These are phyloP conservation scores for Salix brachista DNA, from an alignment of 345 rosid species.

Conservation along the genomic window DNA sequence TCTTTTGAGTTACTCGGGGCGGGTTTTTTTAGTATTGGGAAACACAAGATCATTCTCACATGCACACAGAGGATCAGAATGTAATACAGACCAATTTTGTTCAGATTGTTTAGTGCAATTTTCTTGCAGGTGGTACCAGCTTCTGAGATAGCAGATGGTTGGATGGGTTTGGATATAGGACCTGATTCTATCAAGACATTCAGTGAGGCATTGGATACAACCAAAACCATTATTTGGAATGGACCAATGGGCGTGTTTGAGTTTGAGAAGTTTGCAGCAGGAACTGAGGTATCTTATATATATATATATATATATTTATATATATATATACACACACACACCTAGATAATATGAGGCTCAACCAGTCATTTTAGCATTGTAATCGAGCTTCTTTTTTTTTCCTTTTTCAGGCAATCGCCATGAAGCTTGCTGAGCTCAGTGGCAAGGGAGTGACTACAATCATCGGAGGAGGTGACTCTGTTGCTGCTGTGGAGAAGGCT, in stretches of 20 bases:
- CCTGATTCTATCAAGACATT: slow-evolving; percentile 76
- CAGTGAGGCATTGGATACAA: slow-evolving; percentile 56
- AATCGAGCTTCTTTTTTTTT: neutral
- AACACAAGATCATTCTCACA: neutral
- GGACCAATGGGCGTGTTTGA: slow-evolving; percentile 99
- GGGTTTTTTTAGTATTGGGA: too few species aligned
- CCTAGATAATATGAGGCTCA: neutral
- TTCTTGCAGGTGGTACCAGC: slow-evolving; percentile 69
- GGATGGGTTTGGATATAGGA: slow-evolving; percentile 97
- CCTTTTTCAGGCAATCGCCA: slow-evolving; percentile 65
- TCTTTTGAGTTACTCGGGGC: neutral
- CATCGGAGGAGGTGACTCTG: slow-evolving; percentile 96
- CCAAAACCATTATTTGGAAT: slow-evolving; percentile 87
- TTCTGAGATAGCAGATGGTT: slow-evolving; percentile 72
- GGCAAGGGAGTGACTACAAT: slow-evolving; percentile 88
- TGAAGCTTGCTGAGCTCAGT: slow-evolving; percentile 80
- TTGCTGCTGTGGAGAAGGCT: slow-evolving; percentile 91
- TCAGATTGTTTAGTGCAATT: neutral
- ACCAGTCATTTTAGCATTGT: neutral
- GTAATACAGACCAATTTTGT: neutral
- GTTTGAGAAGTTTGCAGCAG: slow-evolving; percentile 81
- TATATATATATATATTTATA: neutral
- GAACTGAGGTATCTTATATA: slow-evolving; percentile 61
- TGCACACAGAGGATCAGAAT: neutral
- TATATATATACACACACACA: too few species aligned